Percentiles rank a stretch among this genome's conserved stretches.
Conservation (phyloP, 1,139 yeast species). For the Candida anutae region DNA sequence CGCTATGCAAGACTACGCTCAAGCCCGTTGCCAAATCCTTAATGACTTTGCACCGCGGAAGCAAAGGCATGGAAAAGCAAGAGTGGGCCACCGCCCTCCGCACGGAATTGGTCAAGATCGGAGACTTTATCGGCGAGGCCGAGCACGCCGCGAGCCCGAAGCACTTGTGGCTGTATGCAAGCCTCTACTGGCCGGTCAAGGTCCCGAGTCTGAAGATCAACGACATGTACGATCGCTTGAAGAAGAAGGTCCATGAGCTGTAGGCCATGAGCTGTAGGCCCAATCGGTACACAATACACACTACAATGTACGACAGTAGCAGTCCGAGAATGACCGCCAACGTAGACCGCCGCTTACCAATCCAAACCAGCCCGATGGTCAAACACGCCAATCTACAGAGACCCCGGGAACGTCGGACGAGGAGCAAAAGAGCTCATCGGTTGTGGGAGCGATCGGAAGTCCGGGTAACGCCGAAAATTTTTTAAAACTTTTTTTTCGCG, state of each 20-base stretch:
- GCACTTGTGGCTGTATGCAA: slow-evolving; percentile 88
- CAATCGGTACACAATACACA: too few species aligned
- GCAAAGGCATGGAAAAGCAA: slow-evolving; percentile 71
- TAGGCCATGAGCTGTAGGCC: too few species aligned
- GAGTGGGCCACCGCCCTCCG: slow-evolving; percentile 79
- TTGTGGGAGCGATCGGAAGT: too few species aligned
- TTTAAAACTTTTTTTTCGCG: too few species aligned
- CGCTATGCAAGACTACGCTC: slow-evolving; percentile 54
- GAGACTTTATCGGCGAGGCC: slow-evolving; percentile 48
- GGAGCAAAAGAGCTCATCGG: too few species aligned
- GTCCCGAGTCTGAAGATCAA: slow-evolving; percentile 77
- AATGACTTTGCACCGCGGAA: slow-evolving; percentile 68
- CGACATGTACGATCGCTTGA: slow-evolving; percentile 75
- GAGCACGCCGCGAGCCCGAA: slow-evolving; percentile 32
- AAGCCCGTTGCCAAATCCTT: slow-evolving; percentile 72
- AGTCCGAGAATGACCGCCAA: too few species aligned
- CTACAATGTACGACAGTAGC: too few species aligned
- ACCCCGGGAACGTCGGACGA: too few species aligned
- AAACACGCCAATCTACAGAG: too few species aligned
- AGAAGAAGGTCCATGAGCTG: slow-evolving; percentile 8
- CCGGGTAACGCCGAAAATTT: too few species aligned
- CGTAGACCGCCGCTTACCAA: too few species aligned
- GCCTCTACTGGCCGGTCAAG: slow-evolving; percentile 87
- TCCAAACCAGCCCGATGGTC: too few species aligned
- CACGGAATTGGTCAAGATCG: slow-evolving; percentile 70